Conservation (phyloP, 192 early-diverging fungal genomes). For the Podila epicladia region DNA sequence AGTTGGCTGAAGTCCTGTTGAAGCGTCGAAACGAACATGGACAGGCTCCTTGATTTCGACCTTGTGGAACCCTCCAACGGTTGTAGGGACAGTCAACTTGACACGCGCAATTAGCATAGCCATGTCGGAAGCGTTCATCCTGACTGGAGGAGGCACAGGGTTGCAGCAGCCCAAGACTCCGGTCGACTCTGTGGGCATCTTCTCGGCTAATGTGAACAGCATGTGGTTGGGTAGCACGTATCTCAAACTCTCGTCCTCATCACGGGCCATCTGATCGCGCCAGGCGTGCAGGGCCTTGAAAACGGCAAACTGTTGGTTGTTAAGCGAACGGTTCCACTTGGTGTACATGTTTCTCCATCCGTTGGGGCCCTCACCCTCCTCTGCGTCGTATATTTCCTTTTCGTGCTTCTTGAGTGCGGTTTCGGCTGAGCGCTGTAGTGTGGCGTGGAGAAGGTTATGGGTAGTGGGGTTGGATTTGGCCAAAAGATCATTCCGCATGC, state of each 20-base stretch:
- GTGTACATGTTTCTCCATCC: constrained; percentile 81
- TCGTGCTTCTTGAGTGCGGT: constrained; percentile 76
- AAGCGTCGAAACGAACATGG: constrained; percentile 43
- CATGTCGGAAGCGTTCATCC: constrained; percentile 83
- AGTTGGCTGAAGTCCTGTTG: constrained; percentile 42
- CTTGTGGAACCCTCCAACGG: constrained; percentile 12
- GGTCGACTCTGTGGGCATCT: constrained; percentile 76
- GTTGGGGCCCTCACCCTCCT: constrained; percentile 74
- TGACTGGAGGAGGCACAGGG: constrained; percentile 86
- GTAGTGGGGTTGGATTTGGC: constrained; percentile 67
- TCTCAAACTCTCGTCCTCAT: constrained; percentile 90
- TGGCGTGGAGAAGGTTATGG: constrained; percentile 71
- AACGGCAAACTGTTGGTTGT: constrained; percentile 71
- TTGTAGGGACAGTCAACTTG: constrained; percentile 14
- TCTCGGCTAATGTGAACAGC: constrained; percentile 77
- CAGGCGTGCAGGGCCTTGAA: constrained; percentile 92
- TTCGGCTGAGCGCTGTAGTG: constrained; percentile 71
- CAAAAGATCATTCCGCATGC: constrained; percentile 88
- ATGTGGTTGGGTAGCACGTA: constrained; percentile 95
- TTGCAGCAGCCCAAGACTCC: constrained; percentile 79
- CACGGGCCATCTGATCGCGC: constrained; percentile 89
- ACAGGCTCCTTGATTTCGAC: constrained; percentile 32
- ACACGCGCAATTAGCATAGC: constrained; percentile 60
- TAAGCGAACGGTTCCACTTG: constrained; percentile 70
- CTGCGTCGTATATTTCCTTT: constrained; percentile 88